These are phyloP conservation scores for Dictyostelium brefeldianum DNA, from an alignment of 78 protist species.

Conservation along the genomic window DNA sequence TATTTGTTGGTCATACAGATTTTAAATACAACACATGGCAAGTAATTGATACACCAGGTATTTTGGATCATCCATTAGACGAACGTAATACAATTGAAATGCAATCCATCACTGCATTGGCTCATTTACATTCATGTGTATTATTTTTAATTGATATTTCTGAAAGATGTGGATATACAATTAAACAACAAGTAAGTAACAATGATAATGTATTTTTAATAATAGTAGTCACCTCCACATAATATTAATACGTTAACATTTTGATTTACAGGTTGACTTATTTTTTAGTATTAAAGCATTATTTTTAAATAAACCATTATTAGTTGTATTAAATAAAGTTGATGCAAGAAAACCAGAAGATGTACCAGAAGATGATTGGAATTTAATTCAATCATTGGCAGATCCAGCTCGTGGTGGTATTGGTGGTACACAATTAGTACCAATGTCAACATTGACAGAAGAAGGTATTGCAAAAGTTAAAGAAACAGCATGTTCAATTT, in stretches of 20 bases:
- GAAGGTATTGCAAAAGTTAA: slow-evolving; percentile 94
- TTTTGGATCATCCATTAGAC: slow-evolving; percentile 99
- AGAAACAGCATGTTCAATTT: slow-evolving; percentile 94
- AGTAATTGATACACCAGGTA: slow-evolving; percentile 99
- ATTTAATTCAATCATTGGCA: slow-evolving; percentile 48
- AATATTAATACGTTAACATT: too few species aligned
- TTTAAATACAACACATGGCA: slow-evolving; percentile 98
- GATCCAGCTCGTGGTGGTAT: slow-evolving; percentile 79
- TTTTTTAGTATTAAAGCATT: slow-evolving; percentile 97
- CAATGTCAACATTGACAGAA: slow-evolving; percentile 88
- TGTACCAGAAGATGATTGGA: slow-evolving; percentile 83
- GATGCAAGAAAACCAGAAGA: slow-evolving; percentile 90
- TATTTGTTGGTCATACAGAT: slow-evolving; percentile 99
- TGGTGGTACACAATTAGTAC: slow-evolving; percentile 74
- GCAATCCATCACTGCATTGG: slow-evolving; percentile 99
- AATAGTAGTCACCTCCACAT: too few species aligned
- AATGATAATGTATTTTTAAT: too few species aligned
- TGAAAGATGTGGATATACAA: slow-evolving; percentile 97
- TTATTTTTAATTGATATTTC: slow-evolving; percentile 97
- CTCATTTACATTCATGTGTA: slow-evolving; percentile 96
- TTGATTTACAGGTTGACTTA: slow-evolving; percentile 91
- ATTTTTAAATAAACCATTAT: slow-evolving; percentile 98
- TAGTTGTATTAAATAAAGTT: slow-evolving; percentile 95
- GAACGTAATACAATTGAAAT: slow-evolving; percentile 99
- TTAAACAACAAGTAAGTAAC: slow-evolving; percentile 96